A percentile compares a stretch with the other conserved stretches of the same genome.
phyloP scores from a whole-genome alignment of 192 early-diverging fungal genomes.

The Podila epigama region DNA sequence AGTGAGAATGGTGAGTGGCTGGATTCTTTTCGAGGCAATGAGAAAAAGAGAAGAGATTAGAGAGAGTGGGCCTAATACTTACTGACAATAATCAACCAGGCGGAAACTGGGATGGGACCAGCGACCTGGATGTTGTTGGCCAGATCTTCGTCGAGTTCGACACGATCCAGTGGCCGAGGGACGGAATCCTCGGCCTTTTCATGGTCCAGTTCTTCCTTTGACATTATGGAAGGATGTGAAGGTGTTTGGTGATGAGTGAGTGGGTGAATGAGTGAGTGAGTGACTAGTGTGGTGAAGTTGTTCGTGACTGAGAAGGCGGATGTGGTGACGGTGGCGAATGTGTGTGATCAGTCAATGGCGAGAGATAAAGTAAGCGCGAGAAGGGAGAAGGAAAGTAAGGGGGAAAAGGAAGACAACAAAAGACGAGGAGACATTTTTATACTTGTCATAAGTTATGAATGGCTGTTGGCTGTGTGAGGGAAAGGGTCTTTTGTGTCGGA shows the following conservation, averaged over 20 bases:
- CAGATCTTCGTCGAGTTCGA: background rate
- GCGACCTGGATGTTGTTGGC: slow-evolving; percentile 30
- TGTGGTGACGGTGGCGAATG: background rate
- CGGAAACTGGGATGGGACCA: slow-evolving; percentile 42
- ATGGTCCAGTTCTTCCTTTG: background rate
- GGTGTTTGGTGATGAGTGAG: no score
- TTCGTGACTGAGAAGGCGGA: no score
- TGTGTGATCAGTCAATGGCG: background rate
- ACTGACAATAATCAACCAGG: slow-evolving; percentile 50
- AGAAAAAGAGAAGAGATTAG: background rate
- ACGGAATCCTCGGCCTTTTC: background rate
- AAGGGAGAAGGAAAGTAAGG: background rate
- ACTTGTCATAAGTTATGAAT: no score
- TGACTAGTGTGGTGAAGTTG: no score
- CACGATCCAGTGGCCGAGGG: slow-evolving; percentile 6
- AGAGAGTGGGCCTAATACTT: slow-evolving; percentile 36
- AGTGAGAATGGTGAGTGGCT: background rate
- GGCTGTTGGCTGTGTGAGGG: no score
- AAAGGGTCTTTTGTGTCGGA: no score
- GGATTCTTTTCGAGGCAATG: background rate
- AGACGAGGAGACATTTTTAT: no score
- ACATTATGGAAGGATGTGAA: no score
- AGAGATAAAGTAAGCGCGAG: no score
- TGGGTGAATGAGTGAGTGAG: no score
- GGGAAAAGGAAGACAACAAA: background rate